phyloP scores from a whole-genome alignment of 805 yeast species.

The Barnettozyma pratensis region DNA sequence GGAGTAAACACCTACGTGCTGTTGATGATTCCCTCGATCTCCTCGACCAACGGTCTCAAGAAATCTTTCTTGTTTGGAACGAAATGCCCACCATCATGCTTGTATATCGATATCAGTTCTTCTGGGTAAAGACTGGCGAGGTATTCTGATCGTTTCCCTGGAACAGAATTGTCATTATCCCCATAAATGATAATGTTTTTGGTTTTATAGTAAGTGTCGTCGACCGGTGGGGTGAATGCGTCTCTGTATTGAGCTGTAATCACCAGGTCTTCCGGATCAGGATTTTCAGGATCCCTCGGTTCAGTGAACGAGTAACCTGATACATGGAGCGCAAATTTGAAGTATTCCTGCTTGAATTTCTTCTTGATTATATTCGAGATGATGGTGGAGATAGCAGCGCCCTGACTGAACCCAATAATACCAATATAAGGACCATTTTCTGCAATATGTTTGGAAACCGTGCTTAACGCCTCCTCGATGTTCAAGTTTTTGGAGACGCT shows the following conservation, averaged over 20 bases:
- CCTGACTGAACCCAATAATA: slow-evolving; percentile 88
- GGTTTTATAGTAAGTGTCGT: slow-evolving; percentile 28
- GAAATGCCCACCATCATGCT: slow-evolving; percentile 96
- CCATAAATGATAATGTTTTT: slow-evolving; percentile 77
- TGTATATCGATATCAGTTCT: slow-evolving; percentile 41
- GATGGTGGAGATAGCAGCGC: slow-evolving; percentile 82
- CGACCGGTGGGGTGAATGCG: slow-evolving; percentile 26
- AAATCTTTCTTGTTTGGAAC: slow-evolving; percentile 81
- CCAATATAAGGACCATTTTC: slow-evolving; percentile 84
- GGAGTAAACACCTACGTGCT: no score
- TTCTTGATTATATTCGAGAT: slow-evolving; percentile 53
- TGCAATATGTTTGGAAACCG: slow-evolving; percentile 44
- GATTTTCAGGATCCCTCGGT: slow-evolving; percentile 19
- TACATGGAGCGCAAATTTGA: slow-evolving; percentile 73
- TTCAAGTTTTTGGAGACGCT: slow-evolving; percentile 41
- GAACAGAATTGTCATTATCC: slow-evolving; percentile 80
- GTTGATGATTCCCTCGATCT: slow-evolving; percentile 15
- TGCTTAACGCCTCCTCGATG: slow-evolving; percentile 45
- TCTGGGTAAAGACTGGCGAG: slow-evolving; percentile 52
- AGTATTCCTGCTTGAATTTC: slow-evolving; percentile 27
- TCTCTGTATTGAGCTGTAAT: slow-evolving; percentile 32
- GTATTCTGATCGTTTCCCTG: slow-evolving; percentile 60
- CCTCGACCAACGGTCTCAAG: slow-evolving; percentile 37
- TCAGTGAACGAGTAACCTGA: slow-evolving; percentile 58
- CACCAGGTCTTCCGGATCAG: slow-evolving; percentile 29